Evolutionary conservation across 2,329 filamentous ascomycete species (phyloP).

Genomic region (Lojkania enalia): DNA sequence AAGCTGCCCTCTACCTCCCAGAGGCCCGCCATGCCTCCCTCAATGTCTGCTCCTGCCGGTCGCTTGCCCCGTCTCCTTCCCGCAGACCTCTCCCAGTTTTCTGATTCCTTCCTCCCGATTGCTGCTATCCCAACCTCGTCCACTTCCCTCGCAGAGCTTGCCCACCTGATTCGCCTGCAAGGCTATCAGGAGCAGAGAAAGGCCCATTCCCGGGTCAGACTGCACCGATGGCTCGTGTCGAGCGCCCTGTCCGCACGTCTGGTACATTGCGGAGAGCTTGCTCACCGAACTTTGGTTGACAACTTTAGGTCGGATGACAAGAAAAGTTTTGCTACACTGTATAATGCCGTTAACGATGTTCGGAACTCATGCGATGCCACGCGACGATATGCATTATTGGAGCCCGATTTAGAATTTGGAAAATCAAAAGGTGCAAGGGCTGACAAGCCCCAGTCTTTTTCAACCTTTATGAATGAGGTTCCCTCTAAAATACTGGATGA

Average conservation of each 20-base stretch:
- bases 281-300: conserved; percentile 75
- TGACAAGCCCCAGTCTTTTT: conserved; percentile 51
- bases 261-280: conserved; percentile 72
- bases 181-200: conserved; percentile 83
- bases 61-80: conserved; percentile 61
- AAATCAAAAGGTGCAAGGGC: conserved; percentile 42
- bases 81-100: conserved; percentile 68
- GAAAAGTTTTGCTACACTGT: conserved; percentile 72
- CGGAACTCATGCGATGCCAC: conserved; percentile 75
- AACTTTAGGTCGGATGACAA: conserved; percentile 79
- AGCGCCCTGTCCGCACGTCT: conserved; percentile 75
- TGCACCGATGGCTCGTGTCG: conserved; percentile 74
- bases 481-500: conserved; percentile 74
- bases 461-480: conserved; percentile 65
- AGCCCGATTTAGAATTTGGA: conserved; percentile 68
- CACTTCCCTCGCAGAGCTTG: conserved; percentile 75
- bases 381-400: conserved; percentile 69
- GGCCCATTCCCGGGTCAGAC: conserved; percentile 69
- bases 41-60: conserved; percentile 51
- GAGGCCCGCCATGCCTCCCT: conserved; percentile 44
- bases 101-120: conserved; percentile 61
- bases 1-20: conserved; percentile 17
- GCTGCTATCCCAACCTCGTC: conserved; percentile 61
- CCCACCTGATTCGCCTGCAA: conserved; percentile 75
- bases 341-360: conserved; percentile 78